These are phyloP conservation scores for Elsinoe fawcettii DNA, from an alignment of 2,329 filamentous ascomycete genomes.

Conservation along the genomic window DNA sequence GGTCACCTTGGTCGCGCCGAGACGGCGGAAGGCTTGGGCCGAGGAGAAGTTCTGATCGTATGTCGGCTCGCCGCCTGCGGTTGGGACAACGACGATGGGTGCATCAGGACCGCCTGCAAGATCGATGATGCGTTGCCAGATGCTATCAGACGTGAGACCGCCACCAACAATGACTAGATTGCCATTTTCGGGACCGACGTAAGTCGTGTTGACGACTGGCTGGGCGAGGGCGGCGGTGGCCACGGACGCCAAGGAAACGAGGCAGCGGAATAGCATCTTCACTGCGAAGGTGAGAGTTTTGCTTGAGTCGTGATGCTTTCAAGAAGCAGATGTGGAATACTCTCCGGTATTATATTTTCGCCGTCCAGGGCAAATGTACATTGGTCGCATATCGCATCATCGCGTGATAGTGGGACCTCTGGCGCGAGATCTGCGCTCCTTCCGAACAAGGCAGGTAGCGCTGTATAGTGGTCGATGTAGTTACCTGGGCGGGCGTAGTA, in stretches of 20 bases:
- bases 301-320: neutral
- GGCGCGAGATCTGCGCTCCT: slow-evolving; percentile 10
- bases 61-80: slow-evolving; percentile 20
- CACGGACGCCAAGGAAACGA: neutral
- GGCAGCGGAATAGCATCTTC: neutral
- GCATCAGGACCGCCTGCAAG: slow-evolving; percentile 20
- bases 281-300: neutral
- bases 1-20: slow-evolving; percentile 21
- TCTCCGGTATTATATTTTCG: neutral
- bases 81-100: slow-evolving; percentile 21
- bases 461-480: neutral
- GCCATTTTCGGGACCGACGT: slow-evolving; percentile 20
- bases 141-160: slow-evolving; percentile 18
- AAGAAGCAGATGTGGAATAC: neutral
- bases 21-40: slow-evolving; percentile 17
- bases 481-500: neutral
- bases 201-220: slow-evolving; percentile 13
- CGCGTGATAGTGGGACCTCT: slow-evolving; percentile 5
- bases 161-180: slow-evolving; percentile 22
- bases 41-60: slow-evolving; percentile 20
- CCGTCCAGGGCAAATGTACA: neutral
- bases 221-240: neutral
- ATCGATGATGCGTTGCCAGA: slow-evolving; percentile 21
- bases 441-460: slow-evolving; percentile 8
- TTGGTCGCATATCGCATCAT: slow-evolving; percentile 6